Base-by-base conservation (phyloP, 768 basidiomycete species). In the Mycena albidolilacea region DNA sequence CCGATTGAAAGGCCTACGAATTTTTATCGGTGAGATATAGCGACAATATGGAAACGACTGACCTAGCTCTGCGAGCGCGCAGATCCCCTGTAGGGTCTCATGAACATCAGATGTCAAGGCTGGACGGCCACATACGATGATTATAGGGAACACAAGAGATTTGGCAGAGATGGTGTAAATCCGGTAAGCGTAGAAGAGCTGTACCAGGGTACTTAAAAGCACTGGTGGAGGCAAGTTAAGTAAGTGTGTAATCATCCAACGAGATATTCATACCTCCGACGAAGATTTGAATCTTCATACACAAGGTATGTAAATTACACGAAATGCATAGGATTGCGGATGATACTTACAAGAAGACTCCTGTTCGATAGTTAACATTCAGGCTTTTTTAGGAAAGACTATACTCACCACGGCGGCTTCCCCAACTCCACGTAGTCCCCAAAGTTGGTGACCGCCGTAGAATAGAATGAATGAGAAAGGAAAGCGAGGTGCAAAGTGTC, bases 381-480 rank as follows among this genome's bases (percentile, higher is more conserved):
- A 43, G 14, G 9, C 8, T 14, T 43, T 37, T 54, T 30, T 30
- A 4, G 30, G 3, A 30, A 30, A 30, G 30, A 30, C 30, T 19
- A 50, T 7, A 50, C 67, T 60, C 67, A 68, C 67, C 67, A 68
- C 0, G 67, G 59, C 35, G 59, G 19, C 15, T 6, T 60, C 48
- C 37, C 58, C 39, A 68, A 30, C 23, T 37, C 37, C 1, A 19
- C 59, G 23, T 61, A 68, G 23, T 68, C 67, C 3, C 67, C 67
- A 46, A 68, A 68, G 43, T 68, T 61, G 57, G 30, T 68, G 46
- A 68, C 67, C 10, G 21, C n/a, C 38, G 23, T n/a, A 14, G 41
- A n/a, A 61, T 68, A 68, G 41, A 68, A 60, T 41, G 67, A 19
- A 52, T 60, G 58, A 17, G 67, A 68, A 52, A 52, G 5, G 30